Conservation (phyloP, 2,329 filamentous ascomycete genomes). For the Penicillium brasilianum region DNA sequence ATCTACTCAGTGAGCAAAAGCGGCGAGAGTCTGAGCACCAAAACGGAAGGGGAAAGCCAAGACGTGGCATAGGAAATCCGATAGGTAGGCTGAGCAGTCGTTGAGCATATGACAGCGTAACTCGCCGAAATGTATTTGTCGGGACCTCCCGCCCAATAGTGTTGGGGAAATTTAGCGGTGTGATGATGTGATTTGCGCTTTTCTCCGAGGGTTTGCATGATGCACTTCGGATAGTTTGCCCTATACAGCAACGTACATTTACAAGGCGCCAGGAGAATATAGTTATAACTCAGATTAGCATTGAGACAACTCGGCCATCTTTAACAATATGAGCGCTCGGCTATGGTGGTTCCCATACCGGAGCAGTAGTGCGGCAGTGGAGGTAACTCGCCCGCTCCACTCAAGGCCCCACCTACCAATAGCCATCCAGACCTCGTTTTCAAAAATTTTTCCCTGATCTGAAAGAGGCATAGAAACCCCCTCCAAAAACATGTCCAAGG, state of each 20-base stretch:
- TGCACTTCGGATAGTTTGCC: neutral
- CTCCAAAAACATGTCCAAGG: slow-evolving; percentile 7
- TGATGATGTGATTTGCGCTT: slow-evolving; percentile 5
- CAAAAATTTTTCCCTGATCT: neutral
- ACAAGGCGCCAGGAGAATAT: neutral
- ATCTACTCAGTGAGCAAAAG: neutral
- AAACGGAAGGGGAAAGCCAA: neutral
- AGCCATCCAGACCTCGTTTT: neutral
- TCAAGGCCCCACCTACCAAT: slow-evolving; percentile 17
- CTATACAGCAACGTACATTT: neutral
- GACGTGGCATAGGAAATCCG: neutral
- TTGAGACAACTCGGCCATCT: neutral
- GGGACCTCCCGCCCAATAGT: neutral
- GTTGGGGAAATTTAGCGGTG: neutral
- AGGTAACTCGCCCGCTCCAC: slow-evolving; percentile 16
- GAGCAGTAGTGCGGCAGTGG: neutral
- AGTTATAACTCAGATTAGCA: neutral
- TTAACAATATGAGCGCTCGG: neutral
- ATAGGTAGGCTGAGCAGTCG: neutral
- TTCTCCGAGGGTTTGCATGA: slow-evolving; percentile 5
- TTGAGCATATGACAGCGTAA: slow-evolving; percentile 1
- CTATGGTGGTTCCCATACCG: neutral
- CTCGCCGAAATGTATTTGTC: neutral
- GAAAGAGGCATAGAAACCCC: slow-evolving; percentile 18
- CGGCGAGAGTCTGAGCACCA: neutral